A percentile compares a stretch with the other conserved stretches of the same genome.
These are phyloP conservation scores for Saccharum officinarum DNA, from an alignment of 176 grass and related monocot species.

Conservation along the genomic window DNA sequence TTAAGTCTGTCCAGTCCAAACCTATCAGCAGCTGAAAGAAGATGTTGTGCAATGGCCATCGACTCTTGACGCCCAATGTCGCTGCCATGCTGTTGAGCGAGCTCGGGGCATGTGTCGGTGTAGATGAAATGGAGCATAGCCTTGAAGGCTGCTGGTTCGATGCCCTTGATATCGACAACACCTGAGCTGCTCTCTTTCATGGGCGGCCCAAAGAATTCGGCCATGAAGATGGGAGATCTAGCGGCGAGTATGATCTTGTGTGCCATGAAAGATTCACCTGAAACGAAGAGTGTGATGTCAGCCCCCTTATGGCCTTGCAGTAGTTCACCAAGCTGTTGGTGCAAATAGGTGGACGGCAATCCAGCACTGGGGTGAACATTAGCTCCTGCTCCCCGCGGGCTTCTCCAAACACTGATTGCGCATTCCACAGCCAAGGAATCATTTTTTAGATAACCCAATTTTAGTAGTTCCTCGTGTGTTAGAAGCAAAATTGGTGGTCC, in stretches of 20 bases:
- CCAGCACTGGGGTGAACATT: neutral
- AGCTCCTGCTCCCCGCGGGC: neutral
- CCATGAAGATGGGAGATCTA: slow-evolving; percentile 23
- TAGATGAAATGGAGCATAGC: slow-evolving; percentile 43
- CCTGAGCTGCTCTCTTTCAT: slow-evolving; percentile 30
- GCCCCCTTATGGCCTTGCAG: neutral
- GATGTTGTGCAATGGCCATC: neutral
- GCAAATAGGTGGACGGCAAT: slow-evolving; percentile 2
- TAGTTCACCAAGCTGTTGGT: slow-evolving; percentile 10
- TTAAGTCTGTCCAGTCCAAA: slow-evolving; percentile 30
- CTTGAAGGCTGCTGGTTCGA: slow-evolving; percentile 9
- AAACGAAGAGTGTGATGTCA: slow-evolving; percentile 15
- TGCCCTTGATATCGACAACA: slow-evolving; percentile 18
- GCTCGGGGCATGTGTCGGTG: neutral
- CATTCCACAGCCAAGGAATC: slow-evolving; percentile 25
- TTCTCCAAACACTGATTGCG: slow-evolving; percentile 13
- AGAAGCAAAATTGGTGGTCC: slow-evolving; percentile 1
- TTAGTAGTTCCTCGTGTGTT: neutral
- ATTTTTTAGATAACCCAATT: neutral
- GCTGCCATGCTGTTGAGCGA: neutral
- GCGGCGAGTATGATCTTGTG: neutral
- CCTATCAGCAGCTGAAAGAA: slow-evolving; percentile 28
- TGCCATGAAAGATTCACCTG: slow-evolving; percentile 16
- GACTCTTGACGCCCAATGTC: neutral
- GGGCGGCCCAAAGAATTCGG: slow-evolving; percentile 5